Evolutionary conservation across 106 monocot genomes (phyloP).

Genomic region (Dactylorhiza incarnata): DNA sequence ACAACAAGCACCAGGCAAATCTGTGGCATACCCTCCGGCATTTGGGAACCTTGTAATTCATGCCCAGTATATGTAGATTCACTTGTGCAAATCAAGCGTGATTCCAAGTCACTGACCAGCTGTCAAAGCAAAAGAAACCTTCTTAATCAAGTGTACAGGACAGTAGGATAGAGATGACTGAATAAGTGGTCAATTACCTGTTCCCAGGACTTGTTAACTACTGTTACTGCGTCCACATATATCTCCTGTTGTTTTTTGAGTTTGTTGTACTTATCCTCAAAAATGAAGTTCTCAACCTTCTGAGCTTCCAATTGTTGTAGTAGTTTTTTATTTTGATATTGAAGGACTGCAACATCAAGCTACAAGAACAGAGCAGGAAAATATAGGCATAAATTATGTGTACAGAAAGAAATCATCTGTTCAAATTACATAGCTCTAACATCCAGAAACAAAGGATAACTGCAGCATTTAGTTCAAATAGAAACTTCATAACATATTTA

Average conservation of each 20-base stretch:
- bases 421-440: neutral
- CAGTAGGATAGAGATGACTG: neutral
- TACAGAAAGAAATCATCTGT: neutral
- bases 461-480: neutral
- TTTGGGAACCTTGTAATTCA: conserved; percentile 11
- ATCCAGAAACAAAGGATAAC: neutral
- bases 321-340: conserved; percentile 89
- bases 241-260: conserved; percentile 49
- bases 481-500: neutral
- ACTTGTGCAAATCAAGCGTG: conserved; percentile 19
- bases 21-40: conserved; percentile 17
- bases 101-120: conserved; percentile 59
- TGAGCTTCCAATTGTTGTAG: conserved; percentile 77
- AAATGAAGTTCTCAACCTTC: conserved; percentile 56
- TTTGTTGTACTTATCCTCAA: conserved; percentile 59
- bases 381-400: neutral
- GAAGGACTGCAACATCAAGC: conserved; percentile 87
- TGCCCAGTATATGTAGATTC: conserved; percentile 20
- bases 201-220: conserved; percentile 56
- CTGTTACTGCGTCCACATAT: conserved; percentile 37
- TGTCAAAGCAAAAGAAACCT: conserved; percentile 18
- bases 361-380: conserved; percentile 16
- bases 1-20: neutral
- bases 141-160: neutral
- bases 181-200: conserved; percentile 26